Evolutionary conservation across 306 rosid species (phyloP), one percentile per base, ranked within the genome.

Genomic region (Rubus parviflorus): DNA sequence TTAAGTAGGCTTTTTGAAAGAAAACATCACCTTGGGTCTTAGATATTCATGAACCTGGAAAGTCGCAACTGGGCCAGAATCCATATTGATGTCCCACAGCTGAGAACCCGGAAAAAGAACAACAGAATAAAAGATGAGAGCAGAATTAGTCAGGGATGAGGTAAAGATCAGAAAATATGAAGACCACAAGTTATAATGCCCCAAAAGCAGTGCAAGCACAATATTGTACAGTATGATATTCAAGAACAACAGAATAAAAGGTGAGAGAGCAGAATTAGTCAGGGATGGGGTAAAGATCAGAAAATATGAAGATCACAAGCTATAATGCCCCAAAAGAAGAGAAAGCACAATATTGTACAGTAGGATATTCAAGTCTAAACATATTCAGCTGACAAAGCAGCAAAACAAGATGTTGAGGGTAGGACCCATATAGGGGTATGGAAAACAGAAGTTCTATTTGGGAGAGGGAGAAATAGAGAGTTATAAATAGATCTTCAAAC

Each of bases 21-120:
- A 79, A 74, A 62, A 41, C 43, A 37, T 79, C 68, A 96, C 99
- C 99, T 89, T 96, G 16, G 99, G 99, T 85, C 99, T 89, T 46
- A 96, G 73, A 86, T 92, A 79, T 84, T 96, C 99, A 70, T 87
- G 89, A 81, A 88, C 91, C 76, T 85, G 87, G 77, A 81, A 85
- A 65, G 87, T 77, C 61, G 83, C 81, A 51, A 88, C 91, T 46
- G 91, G 91, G 52, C 89, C 87, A 69, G 89, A 83, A 78, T 88
- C 89, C 91, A 88, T 88, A 71, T 88, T 88, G 51, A 88, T 83
- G 54, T 88, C 91, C 91, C 91, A 88, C 56, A 88, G 71, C 91
- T 88, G 86, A 76, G 51, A 60, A 62, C 57, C 35, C 10, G 30
- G 23, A 45, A 57, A 64, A 76, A 58, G 64, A 37, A 23, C 16